These are phyloP conservation scores for Cyclanthera cordifolia DNA, from an alignment of 306 rosid species.

Conservation along the genomic window DNA sequence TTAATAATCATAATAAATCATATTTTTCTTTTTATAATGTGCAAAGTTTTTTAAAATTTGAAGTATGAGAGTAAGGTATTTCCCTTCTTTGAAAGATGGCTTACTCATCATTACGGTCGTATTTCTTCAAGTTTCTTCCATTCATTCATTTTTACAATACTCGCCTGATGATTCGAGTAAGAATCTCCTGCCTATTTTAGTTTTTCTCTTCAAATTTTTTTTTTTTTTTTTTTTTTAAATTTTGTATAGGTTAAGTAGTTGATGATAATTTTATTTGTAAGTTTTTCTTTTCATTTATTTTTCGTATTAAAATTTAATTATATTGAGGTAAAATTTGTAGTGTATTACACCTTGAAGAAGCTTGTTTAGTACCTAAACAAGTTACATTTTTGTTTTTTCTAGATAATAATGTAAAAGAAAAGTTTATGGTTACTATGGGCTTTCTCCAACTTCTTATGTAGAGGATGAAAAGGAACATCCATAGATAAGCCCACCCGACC, in stretches of 20 bases:
- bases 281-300: too few relatives aligned
- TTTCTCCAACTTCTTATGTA: too few relatives aligned
- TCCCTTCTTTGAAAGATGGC: not conserved
- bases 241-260: not conserved
- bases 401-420: too few relatives aligned
- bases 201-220: not conserved
- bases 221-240: not conserved
- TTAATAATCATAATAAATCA: too few relatives aligned
- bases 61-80: not conserved
- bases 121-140: not conserved
- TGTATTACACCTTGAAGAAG: too few relatives aligned
- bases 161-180: not conserved
- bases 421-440: too few relatives aligned
- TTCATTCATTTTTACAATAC: not conserved
- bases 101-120: not conserved
- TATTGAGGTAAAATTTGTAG: too few relatives aligned
- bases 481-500: too few relatives aligned
- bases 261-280: not conserved
- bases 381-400: too few relatives aligned
- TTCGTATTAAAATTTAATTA: too few relatives aligned
- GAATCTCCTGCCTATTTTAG: not conserved
- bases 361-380: too few relatives aligned
- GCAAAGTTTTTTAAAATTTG: not conserved
- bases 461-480: too few relatives aligned
- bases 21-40: not conserved